A percentile compares a stretch with the other conserved stretches of the same genome.
Evolutionary conservation across 192 early-diverging fungal species (phyloP).

Genomic region (Backusella mclennaniae): DNA sequence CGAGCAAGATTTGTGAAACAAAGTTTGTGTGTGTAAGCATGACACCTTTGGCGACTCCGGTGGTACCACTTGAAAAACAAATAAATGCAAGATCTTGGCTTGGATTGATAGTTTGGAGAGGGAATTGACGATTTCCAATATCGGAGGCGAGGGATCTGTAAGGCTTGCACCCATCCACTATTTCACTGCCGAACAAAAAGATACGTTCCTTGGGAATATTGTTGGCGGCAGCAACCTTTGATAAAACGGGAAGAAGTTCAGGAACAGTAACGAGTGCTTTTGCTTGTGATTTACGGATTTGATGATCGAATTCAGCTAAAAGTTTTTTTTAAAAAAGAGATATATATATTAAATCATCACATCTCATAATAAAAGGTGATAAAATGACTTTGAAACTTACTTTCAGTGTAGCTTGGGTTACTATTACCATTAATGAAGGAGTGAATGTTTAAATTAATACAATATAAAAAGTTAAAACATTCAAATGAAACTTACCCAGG

Average conservation of each 20-base stretch:
- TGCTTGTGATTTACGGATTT: conserved; percentile 71
- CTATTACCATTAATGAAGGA: not conserved
- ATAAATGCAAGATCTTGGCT: conserved; percentile 48
- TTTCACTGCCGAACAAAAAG: conserved; percentile 46
- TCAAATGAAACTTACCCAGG: conserved; percentile 43
- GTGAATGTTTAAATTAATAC: not conserved
- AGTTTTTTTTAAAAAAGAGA: not conserved
- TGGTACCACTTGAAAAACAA: conserved; percentile 68
- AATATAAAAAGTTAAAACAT: not conserved
- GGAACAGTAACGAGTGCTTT: conserved; percentile 60
- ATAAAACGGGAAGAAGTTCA: conserved; percentile 28
- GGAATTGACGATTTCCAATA: conserved; percentile 25
- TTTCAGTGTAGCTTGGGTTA: conserved; percentile 8
- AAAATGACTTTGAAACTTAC: not conserved
- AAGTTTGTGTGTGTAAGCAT: conserved; percentile 79
- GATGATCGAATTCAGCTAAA: conserved; percentile 55
- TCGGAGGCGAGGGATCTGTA: conserved; percentile 19
- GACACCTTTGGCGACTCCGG: conserved; percentile 81
- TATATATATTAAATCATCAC: not conserved
- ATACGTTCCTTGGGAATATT: conserved; percentile 39
- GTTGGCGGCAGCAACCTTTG: conserved; percentile 33
- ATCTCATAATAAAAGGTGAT: not conserved
- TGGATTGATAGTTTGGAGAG: not conserved
- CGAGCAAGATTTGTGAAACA: conserved; percentile 70
- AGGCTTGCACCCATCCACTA: conserved; percentile 20